Evolutionary conservation across 352 stramenopile genomes (phyloP).

Genomic region (Hyaloperonospora brassicae): DNA sequence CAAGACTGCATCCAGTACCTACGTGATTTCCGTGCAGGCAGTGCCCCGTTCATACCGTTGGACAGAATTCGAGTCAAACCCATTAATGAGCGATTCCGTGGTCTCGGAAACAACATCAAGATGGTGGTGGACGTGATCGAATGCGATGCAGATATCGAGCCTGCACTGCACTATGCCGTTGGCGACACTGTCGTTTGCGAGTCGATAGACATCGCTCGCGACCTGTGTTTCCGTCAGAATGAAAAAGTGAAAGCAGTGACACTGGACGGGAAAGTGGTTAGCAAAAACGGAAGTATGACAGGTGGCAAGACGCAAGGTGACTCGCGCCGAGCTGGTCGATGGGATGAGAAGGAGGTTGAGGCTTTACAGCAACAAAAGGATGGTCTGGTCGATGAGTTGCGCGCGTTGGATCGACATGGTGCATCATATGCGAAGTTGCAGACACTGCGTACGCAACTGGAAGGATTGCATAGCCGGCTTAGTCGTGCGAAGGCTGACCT

Average conservation of each 20-base stretch:
- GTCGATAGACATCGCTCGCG: conserved; percentile 89
- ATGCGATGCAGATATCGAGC: conserved; percentile 87
- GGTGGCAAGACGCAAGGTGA: conserved; percentile 88
- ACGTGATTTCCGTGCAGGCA: conserved; percentile 91
- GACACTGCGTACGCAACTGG: conserved; percentile 54
- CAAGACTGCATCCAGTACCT: conserved; percentile 91
- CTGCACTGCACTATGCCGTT: conserved; percentile 93
- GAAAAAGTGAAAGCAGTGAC: conserved; percentile 89
- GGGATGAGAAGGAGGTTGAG: conserved; percentile 90
- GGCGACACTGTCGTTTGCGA: conserved; percentile 95
- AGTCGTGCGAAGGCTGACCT: conserved; percentile 72
- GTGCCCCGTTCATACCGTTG: conserved; percentile 94
- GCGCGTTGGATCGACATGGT: conserved; percentile 54
- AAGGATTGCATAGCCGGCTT: conserved; percentile 65
- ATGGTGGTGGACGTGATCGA: conserved; percentile 94
- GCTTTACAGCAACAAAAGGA: conserved; percentile 67
- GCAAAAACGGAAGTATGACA: conserved; percentile 95
- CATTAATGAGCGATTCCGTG: conserved; percentile 91
- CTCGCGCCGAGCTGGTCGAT: conserved; percentile 79
- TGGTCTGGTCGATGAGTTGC: conserved; percentile 60
- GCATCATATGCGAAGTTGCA: conserved; percentile 62
- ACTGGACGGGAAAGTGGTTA: conserved; percentile 93
- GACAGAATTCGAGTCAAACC: conserved; percentile 89
- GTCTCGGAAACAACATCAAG: conserved; percentile 87
- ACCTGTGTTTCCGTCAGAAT: conserved; percentile 74